A percentile compares a stretch with the other conserved stretches of the same genome.
These are phyloP conservation scores for Monilinia aucupariae DNA, from an alignment of 2,329 filamentous ascomycete genomes.

Conservation along the genomic window DNA sequence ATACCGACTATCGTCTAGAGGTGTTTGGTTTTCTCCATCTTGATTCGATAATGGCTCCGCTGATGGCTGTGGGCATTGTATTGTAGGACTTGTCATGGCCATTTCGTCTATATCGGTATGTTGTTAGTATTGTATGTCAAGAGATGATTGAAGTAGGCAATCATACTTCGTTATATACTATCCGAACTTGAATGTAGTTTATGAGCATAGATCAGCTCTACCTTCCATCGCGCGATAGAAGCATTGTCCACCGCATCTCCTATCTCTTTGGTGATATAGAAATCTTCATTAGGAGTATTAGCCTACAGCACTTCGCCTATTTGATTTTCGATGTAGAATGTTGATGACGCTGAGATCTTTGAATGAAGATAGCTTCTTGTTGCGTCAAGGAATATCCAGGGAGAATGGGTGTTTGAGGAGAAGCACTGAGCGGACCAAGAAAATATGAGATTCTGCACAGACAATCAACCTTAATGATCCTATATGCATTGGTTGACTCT, in stretches of 20 bases:
- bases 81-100: background rate
- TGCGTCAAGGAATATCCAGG: background rate
- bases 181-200: background rate
- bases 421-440: background rate
- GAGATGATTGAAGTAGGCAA: background rate
- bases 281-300: background rate
- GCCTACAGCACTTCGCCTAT: background rate
- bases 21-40: background rate
- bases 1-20: conserved; percentile 1
- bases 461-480: background rate
- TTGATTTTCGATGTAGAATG: background rate
- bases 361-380: background rate
- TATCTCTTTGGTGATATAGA: background rate
- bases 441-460: background rate
- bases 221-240: background rate
- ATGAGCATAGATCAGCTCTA: background rate
- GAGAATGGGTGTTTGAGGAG: background rate
- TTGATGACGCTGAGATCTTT: background rate
- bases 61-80: background rate
- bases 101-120: background rate
- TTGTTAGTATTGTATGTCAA: background rate
- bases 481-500: background rate
- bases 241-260: background rate
- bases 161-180: background rate
- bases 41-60: background rate